phyloP scores from a whole-genome alignment of 768 basidiomycete genomes.

The Calocera cornea region DNA sequence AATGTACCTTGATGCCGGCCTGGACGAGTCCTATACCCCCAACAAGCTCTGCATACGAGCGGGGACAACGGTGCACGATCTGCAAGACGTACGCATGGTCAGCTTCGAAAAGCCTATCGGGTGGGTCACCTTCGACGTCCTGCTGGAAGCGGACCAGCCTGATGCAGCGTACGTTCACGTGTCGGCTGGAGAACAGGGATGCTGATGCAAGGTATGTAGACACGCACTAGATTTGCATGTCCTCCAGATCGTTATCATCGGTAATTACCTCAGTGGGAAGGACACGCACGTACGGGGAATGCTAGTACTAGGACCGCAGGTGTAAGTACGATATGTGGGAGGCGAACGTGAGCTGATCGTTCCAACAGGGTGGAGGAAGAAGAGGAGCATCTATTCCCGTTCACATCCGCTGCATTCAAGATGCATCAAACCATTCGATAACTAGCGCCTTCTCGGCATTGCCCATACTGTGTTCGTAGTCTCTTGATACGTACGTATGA shows the following conservation, averaged over 20 bases:
- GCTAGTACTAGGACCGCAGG: constrained; percentile 68
- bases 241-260: constrained; percentile 75
- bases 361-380: constrained; percentile 28
- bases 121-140: constrained; percentile 81
- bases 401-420: constrained; percentile 47
- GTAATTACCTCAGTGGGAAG: constrained; percentile 97
- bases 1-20: constrained; percentile 61
- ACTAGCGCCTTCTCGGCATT: background rate
- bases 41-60: constrained; percentile 80
- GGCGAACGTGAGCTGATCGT: constrained; percentile 6
- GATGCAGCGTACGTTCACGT: constrained; percentile 51
- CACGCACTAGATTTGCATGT: constrained; percentile 82
- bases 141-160: constrained; percentile 67
- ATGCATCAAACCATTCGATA: constrained; percentile 70
- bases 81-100: constrained; percentile 79
- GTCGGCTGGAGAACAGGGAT: background rate
- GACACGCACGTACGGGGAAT: constrained; percentile 95
- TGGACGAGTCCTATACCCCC: constrained; percentile 96
- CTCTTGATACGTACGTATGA: background rate
- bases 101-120: constrained; percentile 85
- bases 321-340: constrained; percentile 37
- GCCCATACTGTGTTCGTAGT: background rate
- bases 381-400: constrained; percentile 63
- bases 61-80: constrained; percentile 78
- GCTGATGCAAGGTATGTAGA: constrained; percentile 28